These are phyloP conservation scores for Xanthoconium stramineum DNA, from an alignment of 768 basidiomycete genomes.

Conservation along the genomic window DNA sequence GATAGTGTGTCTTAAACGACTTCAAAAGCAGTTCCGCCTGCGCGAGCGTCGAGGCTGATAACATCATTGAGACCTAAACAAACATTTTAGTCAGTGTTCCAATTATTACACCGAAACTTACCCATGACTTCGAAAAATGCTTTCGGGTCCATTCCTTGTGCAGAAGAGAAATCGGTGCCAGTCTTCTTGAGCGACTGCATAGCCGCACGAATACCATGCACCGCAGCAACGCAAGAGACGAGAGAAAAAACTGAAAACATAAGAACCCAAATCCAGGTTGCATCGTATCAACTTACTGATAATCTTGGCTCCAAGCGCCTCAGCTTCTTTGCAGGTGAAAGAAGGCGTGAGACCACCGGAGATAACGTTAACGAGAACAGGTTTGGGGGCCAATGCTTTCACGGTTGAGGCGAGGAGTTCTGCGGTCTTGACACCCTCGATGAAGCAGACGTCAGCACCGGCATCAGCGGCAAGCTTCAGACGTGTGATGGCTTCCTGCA, in stretches of 20 bases:
- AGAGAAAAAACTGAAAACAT: constrained; percentile 60
- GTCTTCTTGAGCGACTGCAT: constrained; percentile 75
- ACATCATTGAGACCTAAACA: constrained; percentile 50
- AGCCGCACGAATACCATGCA: constrained; percentile 75
- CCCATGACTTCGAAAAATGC: constrained; percentile 78
- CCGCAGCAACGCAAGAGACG: constrained; percentile 72
- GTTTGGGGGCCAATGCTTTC: constrained; percentile 65
- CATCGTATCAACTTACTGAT: constrained; percentile 56
- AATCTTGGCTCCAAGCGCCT: constrained; percentile 68
- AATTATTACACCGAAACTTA: constrained; percentile 25
- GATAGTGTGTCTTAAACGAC: constrained; percentile 35
- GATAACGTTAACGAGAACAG: constrained; percentile 78
- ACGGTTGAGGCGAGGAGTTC: constrained; percentile 64
- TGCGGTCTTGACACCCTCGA: constrained; percentile 71
- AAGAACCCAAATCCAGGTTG: background rate
- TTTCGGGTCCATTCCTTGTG: constrained; percentile 71
- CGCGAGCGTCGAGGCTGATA: constrained; percentile 49
- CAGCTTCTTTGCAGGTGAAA: constrained; percentile 67
- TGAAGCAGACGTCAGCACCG: constrained; percentile 80
- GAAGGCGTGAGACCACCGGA: constrained; percentile 75
- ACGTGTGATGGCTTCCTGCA: constrained; percentile 69
- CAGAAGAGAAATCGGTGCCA: constrained; percentile 64
- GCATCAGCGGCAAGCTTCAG: constrained; percentile 68
- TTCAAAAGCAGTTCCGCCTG: constrained; percentile 59
- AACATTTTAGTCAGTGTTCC: background rate